These are phyloP conservation scores for Orbilia ellipsospora DNA, from an alignment of 2,329 filamentous ascomycete species.

Conservation along the genomic window DNA sequence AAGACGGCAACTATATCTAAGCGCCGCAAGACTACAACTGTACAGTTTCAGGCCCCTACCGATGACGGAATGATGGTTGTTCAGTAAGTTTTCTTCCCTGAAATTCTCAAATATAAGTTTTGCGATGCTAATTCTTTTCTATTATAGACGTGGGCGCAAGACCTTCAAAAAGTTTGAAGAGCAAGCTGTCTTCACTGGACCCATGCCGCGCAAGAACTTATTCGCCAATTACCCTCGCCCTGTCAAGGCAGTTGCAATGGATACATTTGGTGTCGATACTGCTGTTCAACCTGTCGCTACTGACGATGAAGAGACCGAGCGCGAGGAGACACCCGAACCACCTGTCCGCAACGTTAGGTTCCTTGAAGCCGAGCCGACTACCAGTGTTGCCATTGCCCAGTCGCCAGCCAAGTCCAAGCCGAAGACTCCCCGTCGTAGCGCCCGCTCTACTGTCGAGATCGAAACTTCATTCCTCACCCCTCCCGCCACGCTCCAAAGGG, in stretches of 20 bases:
- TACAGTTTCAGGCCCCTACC: conserved; percentile 19
- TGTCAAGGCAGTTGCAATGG: neutral
- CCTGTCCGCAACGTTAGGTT: conserved; percentile 44
- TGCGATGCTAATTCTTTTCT: conserved; percentile 19
- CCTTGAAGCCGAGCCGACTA: conserved; percentile 23
- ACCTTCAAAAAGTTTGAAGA: conserved; percentile 41
- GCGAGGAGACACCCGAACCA: conserved; percentile 49
- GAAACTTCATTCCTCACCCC: conserved; percentile 46
- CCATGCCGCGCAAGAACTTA: conserved; percentile 48
- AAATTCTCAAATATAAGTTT: neutral
- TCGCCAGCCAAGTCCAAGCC: conserved; percentile 36
- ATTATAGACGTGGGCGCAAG: conserved; percentile 31
- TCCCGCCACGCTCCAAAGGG: conserved; percentile 37
- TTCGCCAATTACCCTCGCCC: conserved; percentile 27
- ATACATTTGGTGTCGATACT: neutral
- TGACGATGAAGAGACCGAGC: conserved; percentile 52
- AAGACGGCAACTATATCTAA: conserved; percentile 22
- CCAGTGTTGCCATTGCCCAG: conserved; percentile 7
- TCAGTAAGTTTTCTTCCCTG: conserved; percentile 34
- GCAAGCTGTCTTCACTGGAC: conserved; percentile 18
- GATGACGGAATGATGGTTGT: conserved; percentile 45
- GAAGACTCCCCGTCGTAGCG: conserved; percentile 35
- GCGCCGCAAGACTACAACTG: conserved; percentile 12
- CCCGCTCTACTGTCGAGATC: conserved; percentile 34
- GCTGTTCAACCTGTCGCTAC: conserved; percentile 27